phyloP scores from a whole-genome alignment of 306 rosid genomes.

The Urtica urens region DNA sequence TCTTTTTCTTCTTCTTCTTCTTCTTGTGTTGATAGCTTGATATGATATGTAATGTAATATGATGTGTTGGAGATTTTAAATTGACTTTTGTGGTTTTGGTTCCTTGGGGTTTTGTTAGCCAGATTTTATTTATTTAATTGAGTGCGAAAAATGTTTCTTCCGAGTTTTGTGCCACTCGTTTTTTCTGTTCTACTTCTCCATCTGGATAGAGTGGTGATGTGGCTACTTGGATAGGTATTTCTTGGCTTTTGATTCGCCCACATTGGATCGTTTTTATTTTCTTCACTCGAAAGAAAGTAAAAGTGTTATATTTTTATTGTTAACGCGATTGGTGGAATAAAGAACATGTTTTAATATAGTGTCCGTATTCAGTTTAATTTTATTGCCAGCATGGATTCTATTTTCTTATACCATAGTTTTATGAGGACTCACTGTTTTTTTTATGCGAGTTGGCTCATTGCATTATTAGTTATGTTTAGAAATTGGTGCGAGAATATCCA shows the following conservation, averaged over 20 bases:
- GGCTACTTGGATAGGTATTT: constrained; percentile 44
- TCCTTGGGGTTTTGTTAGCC: constrained; percentile 15
- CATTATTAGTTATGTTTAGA: too few species aligned
- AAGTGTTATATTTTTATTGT: too few species aligned
- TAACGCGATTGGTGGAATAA: too few species aligned
- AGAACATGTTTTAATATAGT: too few species aligned
- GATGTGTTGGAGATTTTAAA: constrained; percentile 2
- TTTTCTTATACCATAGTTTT: too few species aligned
- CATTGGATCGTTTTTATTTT: constrained; percentile 8
- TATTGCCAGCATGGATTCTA: too few species aligned
- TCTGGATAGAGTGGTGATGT: constrained; percentile 52
- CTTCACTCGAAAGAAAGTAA: too few species aligned
- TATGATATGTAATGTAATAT: constrained; percentile 19
- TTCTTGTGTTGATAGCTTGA: background rate
- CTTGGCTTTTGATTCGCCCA: constrained; percentile 31
- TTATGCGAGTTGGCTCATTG: too few species aligned
- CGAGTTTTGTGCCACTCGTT: constrained; percentile 38
- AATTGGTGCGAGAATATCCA: too few species aligned
- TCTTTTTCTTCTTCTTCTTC: background rate
- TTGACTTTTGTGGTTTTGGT: constrained; percentile 9
- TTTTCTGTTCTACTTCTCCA: constrained; percentile 12
- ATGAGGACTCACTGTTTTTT: too few species aligned
- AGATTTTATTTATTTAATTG: constrained; percentile 11
- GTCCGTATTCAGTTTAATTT: too few species aligned
- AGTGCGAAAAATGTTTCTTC: constrained; percentile 19